A percentile compares a stretch with the other conserved stretches of the same genome.
These are phyloP conservation scores for Paratinospora sagittata DNA, from an alignment of 164 flowering plant genomes.

Conservation along the genomic window DNA sequence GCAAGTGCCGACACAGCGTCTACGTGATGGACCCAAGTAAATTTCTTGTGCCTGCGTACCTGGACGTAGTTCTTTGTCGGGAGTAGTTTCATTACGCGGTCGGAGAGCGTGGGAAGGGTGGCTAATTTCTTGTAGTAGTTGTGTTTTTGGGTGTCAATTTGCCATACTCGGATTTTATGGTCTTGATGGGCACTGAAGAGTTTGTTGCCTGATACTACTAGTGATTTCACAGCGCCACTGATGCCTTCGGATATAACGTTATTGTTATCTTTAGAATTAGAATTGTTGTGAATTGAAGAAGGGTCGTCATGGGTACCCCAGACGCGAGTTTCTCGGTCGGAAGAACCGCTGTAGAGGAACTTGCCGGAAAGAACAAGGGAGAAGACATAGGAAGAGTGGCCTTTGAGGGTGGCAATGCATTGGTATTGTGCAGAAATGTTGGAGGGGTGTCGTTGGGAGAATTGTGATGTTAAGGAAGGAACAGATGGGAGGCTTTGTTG, in stretches of 20 bases:
- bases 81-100: constrained; percentile 43
- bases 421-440: constrained; percentile 23
- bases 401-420: constrained; percentile 48
- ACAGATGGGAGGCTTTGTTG: constrained; percentile 60
- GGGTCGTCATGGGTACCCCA: constrained; percentile 27
- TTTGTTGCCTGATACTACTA: constrained; percentile 38
- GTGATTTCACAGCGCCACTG: constrained; percentile 68
- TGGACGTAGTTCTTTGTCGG: constrained; percentile 59
- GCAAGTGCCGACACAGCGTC: constrained; percentile 79
- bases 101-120: constrained; percentile 69
- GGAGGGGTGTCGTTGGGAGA: constrained; percentile 1
- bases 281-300: too few relatives aligned
- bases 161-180: constrained; percentile 82
- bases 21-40: constrained; percentile 81
- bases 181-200: constrained; percentile 84
- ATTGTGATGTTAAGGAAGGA: constrained; percentile 44
- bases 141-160: constrained; percentile 22
- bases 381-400: constrained; percentile 51
- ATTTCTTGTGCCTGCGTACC: constrained; percentile 61
- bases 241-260: constrained; percentile 40
- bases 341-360: constrained; percentile 54
- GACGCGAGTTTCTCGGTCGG: constrained; percentile 35
- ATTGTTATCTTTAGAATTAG: constrained; percentile 1
- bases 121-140: constrained; percentile 39
- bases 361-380: constrained; percentile 51